A percentile compares a stretch with the other conserved stretches of the same genome.
Evolutionary conservation across 768 basidiomycete species (phyloP).

Genomic region (Pleurotus djamor): DNA sequence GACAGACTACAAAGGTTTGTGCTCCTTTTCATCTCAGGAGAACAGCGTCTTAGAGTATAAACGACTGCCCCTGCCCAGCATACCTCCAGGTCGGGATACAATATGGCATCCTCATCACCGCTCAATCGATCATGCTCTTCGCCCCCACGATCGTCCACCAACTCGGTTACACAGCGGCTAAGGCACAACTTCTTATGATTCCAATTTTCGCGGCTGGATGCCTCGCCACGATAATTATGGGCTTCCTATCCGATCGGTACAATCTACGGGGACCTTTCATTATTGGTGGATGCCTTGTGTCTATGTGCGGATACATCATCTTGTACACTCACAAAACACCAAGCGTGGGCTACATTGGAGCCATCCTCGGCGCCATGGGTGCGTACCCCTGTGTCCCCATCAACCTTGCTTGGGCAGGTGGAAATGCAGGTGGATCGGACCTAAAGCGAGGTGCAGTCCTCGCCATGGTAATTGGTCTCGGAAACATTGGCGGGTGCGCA

Average conservation of each 20-base stretch:
- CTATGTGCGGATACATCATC: constrained; percentile 40
- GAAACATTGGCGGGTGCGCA: constrained; percentile 46
- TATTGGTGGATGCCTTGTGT: constrained; percentile 30
- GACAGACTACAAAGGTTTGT: constrained; percentile 11
- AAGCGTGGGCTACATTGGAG: constrained; percentile 42
- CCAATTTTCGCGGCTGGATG: constrained; percentile 29
- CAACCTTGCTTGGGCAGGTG: constrained; percentile 51
- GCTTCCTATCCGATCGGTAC: constrained; percentile 28
- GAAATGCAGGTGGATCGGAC: constrained; percentile 52
- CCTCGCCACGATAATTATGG: constrained; percentile 21
- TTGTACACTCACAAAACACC: constrained; percentile 26
- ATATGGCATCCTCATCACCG: constrained; percentile 3
- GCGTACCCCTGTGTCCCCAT: constrained; percentile 49
- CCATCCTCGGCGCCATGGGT: constrained; percentile 50
- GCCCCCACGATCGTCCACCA: constrained; percentile 27
- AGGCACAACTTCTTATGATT: constrained; percentile 31
- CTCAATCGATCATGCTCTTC: constrained; percentile 19
- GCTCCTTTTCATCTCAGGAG: neutral
- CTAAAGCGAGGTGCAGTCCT: constrained; percentile 48
- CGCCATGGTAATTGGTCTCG: constrained; percentile 52
- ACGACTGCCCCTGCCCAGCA: neutral
- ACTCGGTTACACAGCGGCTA: constrained; percentile 40
- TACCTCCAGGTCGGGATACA: constrained; percentile 4
- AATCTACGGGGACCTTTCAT: constrained; percentile 39
- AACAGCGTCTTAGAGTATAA: too few relatives aligned